Evolutionary conservation across 2,329 filamentous ascomycete genomes (phyloP).

Genomic region (Pyrenochaeta sp.): DNA sequence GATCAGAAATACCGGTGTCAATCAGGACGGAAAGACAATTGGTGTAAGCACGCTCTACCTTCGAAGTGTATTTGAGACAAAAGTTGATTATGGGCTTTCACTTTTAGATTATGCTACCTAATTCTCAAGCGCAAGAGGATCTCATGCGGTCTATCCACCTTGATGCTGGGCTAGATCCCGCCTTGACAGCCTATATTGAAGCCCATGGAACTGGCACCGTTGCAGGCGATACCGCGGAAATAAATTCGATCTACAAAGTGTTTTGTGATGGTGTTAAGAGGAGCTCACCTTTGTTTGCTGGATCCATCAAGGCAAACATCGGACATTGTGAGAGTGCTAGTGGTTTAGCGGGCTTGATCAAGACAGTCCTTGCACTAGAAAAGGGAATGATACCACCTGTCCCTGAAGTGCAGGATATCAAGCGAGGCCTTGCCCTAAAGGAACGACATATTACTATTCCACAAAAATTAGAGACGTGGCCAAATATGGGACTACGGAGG

Average conservation of each 20-base stretch:
- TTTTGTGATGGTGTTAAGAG: background rate
- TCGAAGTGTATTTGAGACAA: no score
- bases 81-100: no score
- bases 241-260: background rate
- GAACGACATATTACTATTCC: constrained; percentile 15
- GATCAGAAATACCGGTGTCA: constrained; percentile 30
- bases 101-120: constrained; percentile 41
- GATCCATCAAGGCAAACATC: constrained; percentile 13
- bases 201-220: background rate
- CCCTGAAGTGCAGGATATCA: constrained; percentile 8
- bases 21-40: constrained; percentile 24
- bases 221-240: background rate
- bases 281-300: background rate
- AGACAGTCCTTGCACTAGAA: constrained; percentile 4
- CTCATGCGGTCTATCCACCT: background rate
- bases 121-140: constrained; percentile 32
- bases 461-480: constrained; percentile 25
- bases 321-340: constrained; percentile 9
- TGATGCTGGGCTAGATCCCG: constrained; percentile 1
- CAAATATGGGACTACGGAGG: background rate
- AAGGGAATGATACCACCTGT: constrained; percentile 6
- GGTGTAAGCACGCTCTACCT: background rate
- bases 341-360: constrained; percentile 11
- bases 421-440: constrained; percentile 16
- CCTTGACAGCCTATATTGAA: constrained; percentile 10